Percentiles rank a stretch among this genome's conserved stretches.
Evolutionary conservation across 768 basidiomycete genomes (phyloP).

Genomic region (Clavulina sp.): DNA sequence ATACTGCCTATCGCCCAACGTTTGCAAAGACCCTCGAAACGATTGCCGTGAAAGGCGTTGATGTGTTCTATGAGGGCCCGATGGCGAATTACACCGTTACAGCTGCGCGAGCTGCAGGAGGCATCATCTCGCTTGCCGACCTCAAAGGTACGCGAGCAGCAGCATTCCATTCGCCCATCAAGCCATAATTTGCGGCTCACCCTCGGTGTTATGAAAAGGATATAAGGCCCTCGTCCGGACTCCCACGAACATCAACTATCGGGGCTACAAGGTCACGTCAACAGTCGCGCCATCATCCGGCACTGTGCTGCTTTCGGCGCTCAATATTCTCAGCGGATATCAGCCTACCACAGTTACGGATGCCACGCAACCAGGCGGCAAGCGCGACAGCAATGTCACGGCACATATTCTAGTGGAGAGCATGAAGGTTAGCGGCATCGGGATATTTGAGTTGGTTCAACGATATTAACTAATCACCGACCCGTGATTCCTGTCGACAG

Average conservation of each 20-base stretch:
- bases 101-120: slow-evolving; percentile 4
- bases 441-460: slow-evolving; percentile 11
- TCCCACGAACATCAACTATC: slow-evolving; percentile 25
- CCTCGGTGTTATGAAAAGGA: neutral
- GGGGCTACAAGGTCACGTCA: slow-evolving; percentile 64
- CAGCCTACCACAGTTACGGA: slow-evolving; percentile 9
- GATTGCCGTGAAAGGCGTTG: slow-evolving; percentile 61
- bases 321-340: slow-evolving; percentile 28
- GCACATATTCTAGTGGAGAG: slow-evolving; percentile 22
- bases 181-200: neutral
- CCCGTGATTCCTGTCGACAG: neutral
- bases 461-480: neutral
- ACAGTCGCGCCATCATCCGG: slow-evolving; percentile 60
- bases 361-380: slow-evolving; percentile 6
- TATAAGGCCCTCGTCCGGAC: neutral
- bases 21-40: slow-evolving; percentile 57
- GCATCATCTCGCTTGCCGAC: neutral
- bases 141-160: neutral
- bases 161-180: neutral
- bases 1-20: slow-evolving; percentile 51
- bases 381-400: slow-evolving; percentile 19
- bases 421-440: slow-evolving; percentile 19
- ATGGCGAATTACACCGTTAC: slow-evolving; percentile 53
- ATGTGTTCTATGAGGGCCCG: slow-evolving; percentile 83
- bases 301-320: slow-evolving; percentile 69